Evolutionary conservation across 345 rosid species (phyloP).

Genomic region (Hypericum androsaemum): DNA sequence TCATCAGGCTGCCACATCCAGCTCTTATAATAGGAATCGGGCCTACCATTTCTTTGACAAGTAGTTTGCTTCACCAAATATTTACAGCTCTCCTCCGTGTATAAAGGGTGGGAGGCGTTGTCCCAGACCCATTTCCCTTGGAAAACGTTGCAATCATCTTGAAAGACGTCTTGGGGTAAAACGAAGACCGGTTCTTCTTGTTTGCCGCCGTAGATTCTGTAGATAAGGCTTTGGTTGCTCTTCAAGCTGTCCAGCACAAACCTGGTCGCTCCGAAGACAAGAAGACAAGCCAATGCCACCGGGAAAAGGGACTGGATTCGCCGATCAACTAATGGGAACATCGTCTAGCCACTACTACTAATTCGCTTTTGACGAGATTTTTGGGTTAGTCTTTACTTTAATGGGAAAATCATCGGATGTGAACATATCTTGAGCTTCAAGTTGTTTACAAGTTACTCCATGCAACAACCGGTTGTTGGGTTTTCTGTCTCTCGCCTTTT

Average conservation of each 20-base stretch:
- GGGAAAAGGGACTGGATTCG: conserved; percentile 54
- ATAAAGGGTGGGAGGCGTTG: too few species aligned
- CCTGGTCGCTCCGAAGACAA: conserved; percentile 42
- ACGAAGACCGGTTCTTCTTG: not conserved
- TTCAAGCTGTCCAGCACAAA: conserved; percentile 46
- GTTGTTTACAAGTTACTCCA: conserved; percentile 16
- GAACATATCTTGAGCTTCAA: conserved; percentile 31
- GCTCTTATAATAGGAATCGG: too few species aligned
- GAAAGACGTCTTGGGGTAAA: too few species aligned
- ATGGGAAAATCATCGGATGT: conserved; percentile 1
- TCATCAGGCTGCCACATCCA: too few species aligned
- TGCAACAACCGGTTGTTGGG: conserved; percentile 43
- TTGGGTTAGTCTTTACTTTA: not conserved
- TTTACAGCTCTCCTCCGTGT: too few species aligned
- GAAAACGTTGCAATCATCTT: too few species aligned
- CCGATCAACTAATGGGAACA: conserved; percentile 30
- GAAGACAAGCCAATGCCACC: conserved; percentile 36
- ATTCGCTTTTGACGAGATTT: not conserved
- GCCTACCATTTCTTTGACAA: too few species aligned
- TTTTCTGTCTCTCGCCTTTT: not conserved
- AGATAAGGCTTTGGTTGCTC: conserved; percentile 32
- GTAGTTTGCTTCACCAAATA: too few species aligned
- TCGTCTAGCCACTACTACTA: conserved; percentile 16
- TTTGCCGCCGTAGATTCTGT: conserved; percentile 18
- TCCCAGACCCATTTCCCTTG: too few species aligned